Base-by-base conservation (phyloP, 805 yeast species). In the Naumovozyma baii region DNA sequence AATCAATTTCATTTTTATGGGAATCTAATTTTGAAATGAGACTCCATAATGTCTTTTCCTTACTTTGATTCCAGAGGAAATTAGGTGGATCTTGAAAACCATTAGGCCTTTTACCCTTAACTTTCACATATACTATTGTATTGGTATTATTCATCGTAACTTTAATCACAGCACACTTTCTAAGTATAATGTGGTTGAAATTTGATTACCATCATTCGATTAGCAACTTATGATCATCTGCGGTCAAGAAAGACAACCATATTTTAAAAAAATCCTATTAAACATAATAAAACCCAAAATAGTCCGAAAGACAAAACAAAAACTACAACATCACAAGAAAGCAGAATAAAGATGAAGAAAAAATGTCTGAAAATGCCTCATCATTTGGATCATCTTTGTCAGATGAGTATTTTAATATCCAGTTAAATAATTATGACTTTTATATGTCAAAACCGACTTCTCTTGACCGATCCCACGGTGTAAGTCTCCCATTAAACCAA, bases 391-490 rank as follows among this genome's bases (percentile, higher is more conserved):
- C 45, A 9, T 33, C 32, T 10, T 28, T 49, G 19, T 33, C 39
- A 7, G 36, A 47, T 13, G 55, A 50, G 15, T 38, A 39, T 33
- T 47, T 68, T 29, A 64, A 64, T 36, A 50, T 81, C 10, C 88
- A 82, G 52, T 67, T 83, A 40, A 72, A 76, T 44, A 70, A 73
- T 39, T 74, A 71, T 48, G 94, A 83, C 53, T 66, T 74, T n/a
- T 83, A 83, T 53, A 81, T 73, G 50, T 44, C 68, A n/a, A 39
- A 55, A 4, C 83, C 88, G 0, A 59, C 76, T 3, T 48, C 57
- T 1, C 54, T 82, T 16, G 94, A 83, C 48, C 66, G 64, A 20
- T 50, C 54, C n/a, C 60, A 55, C 36, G 66, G 56, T 42, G 44
- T 35, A 20, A 52, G 52, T 55, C 58, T 49, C 47, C 72, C 45